Evolutionary conservation across 192 early-diverging fungal species (phyloP).

Genomic region (Linnemannia schmuckeri): DNA sequence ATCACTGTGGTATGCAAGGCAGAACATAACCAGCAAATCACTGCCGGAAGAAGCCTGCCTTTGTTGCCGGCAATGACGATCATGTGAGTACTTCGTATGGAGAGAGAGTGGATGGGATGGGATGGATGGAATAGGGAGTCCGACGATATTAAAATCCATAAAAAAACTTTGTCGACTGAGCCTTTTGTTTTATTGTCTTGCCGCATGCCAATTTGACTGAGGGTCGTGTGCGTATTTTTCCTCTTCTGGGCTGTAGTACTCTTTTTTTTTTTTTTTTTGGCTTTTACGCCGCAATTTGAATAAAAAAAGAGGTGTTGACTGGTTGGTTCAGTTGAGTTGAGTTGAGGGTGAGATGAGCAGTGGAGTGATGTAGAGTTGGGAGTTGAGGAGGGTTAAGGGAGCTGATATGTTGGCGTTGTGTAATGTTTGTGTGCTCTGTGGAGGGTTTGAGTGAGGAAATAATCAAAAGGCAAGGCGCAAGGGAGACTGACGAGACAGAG

Average conservation of each 20-base stretch:
- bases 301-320: background rate
- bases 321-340: background rate
- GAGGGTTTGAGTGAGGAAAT: background rate
- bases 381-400: background rate
- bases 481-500: background rate
- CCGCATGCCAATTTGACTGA: background rate
- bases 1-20: background rate
- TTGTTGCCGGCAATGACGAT: background rate
- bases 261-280: background rate
- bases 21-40: background rate
- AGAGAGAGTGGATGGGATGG: background rate
- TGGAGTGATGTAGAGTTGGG: background rate
- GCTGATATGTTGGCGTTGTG: slow-evolving; percentile 7
- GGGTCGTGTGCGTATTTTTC: slow-evolving; percentile 10
- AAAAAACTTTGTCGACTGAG: background rate
- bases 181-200: background rate
- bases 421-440: slow-evolving; percentile 6
- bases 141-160: slow-evolving; percentile 3
- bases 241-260: background rate
- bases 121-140: slow-evolving; percentile 7
- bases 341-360: background rate
- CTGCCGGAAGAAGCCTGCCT: background rate
- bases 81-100: background rate
- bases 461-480: background rate
- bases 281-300: background rate